Evolutionary conservation across 345 rosid species (phyloP).

Genomic region (Jatropha curcas): DNA sequence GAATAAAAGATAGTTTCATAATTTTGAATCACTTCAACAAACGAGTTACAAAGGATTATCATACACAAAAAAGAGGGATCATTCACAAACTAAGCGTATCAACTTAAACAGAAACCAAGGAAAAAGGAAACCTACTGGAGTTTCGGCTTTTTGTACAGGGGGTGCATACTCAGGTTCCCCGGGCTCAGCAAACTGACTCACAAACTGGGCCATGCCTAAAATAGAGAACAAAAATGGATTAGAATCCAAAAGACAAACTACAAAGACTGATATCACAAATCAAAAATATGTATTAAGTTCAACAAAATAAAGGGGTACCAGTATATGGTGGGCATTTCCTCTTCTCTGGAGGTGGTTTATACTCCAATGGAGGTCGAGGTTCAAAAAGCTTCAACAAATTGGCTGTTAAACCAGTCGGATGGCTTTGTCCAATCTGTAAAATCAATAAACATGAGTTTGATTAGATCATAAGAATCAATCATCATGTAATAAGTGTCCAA

Average conservation of each 20-base stretch:
- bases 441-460: constrained; percentile 11
- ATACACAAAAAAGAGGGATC: not conserved
- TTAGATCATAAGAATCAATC: not conserved
- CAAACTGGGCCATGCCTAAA: constrained; percentile 87
- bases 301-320: constrained; percentile 37
- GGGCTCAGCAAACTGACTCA: constrained; percentile 78
- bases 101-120: not conserved
- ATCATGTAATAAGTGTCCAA: not conserved
- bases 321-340: constrained; percentile 77
- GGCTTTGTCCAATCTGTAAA: constrained; percentile 94
- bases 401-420: constrained; percentile 88
- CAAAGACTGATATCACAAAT: not conserved
- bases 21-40: not conserved
- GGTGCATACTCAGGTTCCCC: constrained; percentile 91
- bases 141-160: constrained; percentile 72
- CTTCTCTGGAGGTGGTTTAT: constrained; percentile 84
- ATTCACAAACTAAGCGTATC: not conserved
- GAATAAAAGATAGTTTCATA: not conserved
- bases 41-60: not conserved
- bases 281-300: not conserved
- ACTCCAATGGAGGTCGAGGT: constrained; percentile 87
- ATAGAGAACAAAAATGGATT: not conserved
- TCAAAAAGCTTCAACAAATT: constrained; percentile 91
- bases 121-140: constrained; percentile 56
- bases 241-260: not conserved